Evolutionary conservation across 2,329 filamentous ascomycete species (phyloP), one percentile per base, ranked within the genome.

Genomic region (Ophiosphaerella korrae): DNA sequence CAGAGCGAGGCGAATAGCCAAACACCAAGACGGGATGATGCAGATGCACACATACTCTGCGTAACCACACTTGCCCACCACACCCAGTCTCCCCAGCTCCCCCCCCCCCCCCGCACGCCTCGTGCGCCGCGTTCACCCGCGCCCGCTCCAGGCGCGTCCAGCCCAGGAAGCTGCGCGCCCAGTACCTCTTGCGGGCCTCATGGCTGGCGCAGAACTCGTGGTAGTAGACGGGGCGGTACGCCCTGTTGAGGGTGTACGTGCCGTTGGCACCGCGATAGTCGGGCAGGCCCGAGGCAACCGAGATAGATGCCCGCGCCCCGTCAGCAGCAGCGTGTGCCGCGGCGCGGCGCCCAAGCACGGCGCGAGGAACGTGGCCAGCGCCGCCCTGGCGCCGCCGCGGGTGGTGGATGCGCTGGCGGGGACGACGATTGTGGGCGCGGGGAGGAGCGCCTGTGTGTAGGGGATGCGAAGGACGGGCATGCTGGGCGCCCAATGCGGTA

Each of bases 261-360:
- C 94, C 94, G 59, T 92, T 89, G 43, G 84, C 81, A 16, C 94
- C 94, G 48, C 94, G 82, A 73, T 99, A 99, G 75, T 99, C 94
- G 26, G 93, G 89, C 29, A 99, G 82, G 0, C 94, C 94, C 9
- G 91, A 96, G 3, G 92, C 90, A 7, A 97, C 93, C 1, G 91
- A 96, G 43, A 99, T 89, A 96, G 43, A 99, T 89, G 2, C 94
- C 94, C 2, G 94, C 94, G 9, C 94, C 94, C 94, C 0, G 92
- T 87, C 35, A 90, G 77, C 13, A 90, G 75, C 24, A 89, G n/a
- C n/a, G n/a, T n/a, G n/a, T n/a, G n/a, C n/a, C n/a, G n/a, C n/a
- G n/a, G n/a, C n/a, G n/a, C n/a, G n/a, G n/a, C n/a, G n/a, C n/a
- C n/a, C n/a, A n/a, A 90, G 75, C 24, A 89, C 5, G 9, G 83